These are phyloP conservation scores for Dicorynia guianensis DNA, from an alignment of 306 rosid genomes.

Conservation along the genomic window DNA sequence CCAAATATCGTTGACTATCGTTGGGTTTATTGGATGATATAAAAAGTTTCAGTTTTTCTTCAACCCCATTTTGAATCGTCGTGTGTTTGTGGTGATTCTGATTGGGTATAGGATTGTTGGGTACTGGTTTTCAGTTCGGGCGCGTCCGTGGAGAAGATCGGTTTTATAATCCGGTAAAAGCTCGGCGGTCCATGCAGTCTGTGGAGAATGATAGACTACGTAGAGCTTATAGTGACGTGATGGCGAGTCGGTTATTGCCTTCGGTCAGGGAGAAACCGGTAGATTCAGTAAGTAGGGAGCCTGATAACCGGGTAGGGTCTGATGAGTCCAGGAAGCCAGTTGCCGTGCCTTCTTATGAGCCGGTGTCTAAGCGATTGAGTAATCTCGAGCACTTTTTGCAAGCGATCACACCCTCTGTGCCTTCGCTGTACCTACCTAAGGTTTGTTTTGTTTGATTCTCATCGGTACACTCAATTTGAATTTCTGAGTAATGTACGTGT, in stretches of 20 bases:
- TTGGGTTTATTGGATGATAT: constrained; percentile 33
- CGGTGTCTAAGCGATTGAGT: constrained; percentile 49
- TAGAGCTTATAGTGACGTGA: constrained; percentile 63
- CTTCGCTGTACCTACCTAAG: constrained; percentile 68
- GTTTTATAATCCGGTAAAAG: constrained; percentile 60
- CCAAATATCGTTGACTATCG: constrained; percentile 54
- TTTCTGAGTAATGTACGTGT: neutral
- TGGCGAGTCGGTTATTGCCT: constrained; percentile 42
- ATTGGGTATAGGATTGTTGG: constrained; percentile 58
- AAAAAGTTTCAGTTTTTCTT: constrained; percentile 29
- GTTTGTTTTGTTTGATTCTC: constrained; percentile 42
- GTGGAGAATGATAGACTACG: constrained; percentile 54
- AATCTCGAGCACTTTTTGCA: constrained; percentile 76
- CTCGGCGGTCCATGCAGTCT: constrained; percentile 54
- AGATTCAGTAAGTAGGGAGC: constrained; percentile 42
- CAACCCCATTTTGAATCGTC: neutral
- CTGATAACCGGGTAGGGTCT: constrained; percentile 52
- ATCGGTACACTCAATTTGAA: neutral
- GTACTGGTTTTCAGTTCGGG: constrained; percentile 64
- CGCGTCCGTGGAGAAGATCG: constrained; percentile 79
- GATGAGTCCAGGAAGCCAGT: constrained; percentile 41
- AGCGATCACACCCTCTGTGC: constrained; percentile 75
- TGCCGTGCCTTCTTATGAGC: constrained; percentile 51
- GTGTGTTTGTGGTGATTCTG: neutral
- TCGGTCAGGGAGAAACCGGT: constrained; percentile 35